Base-by-base conservation (phyloP, 2,329 filamentous ascomycete genomes). In the Clarireedia monteithiana region DNA sequence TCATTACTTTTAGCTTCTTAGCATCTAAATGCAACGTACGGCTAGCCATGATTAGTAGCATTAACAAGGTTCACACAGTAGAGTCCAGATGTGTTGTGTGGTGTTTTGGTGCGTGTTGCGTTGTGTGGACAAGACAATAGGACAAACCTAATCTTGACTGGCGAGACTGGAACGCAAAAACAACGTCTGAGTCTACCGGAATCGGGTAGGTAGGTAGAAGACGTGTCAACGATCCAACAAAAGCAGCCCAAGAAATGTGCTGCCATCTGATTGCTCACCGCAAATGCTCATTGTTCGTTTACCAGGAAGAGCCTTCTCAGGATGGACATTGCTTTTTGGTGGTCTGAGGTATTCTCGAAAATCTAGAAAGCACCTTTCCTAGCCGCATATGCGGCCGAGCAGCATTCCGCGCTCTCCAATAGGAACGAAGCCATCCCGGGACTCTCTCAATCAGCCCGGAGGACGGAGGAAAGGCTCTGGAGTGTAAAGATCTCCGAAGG, bases 231-330 rank as follows among this genome's bases (percentile, higher is more conserved):
- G 17, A 39, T 39, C 17, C 15, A 14, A 9, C 17, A 42, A 27
- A 36, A 38, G 48, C 20, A 27, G 20, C 30, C 30, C 30, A 34
- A 12, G 3, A 23, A 40, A 39, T 44, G 39, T 48, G 47, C 27
- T 47, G 40, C 40, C 36, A 47, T 55, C 46, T 55, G 53, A 55
- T 48, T 40, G 46, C 45, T 50, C 46, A 55, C 53, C 53, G 36
- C 27, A 53, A 42, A 34, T 9, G 34, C 30, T 26, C 53, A 36
- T 42, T 42, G 50, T 3, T 20, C 20, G 20, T 20, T 20, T 20
- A 47, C 46, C 53, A 36, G 46, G 53, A 50, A 50, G 45, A 50
- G 23, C 9, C 40, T 20, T 55, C 34, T 20, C 46, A 55, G 36
- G 20, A 48, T 54, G 51, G 45, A 47, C 46, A 42, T 42, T 47